Base-by-base conservation (phyloP, 441 rosid species). In the Croton setiger region DNA sequence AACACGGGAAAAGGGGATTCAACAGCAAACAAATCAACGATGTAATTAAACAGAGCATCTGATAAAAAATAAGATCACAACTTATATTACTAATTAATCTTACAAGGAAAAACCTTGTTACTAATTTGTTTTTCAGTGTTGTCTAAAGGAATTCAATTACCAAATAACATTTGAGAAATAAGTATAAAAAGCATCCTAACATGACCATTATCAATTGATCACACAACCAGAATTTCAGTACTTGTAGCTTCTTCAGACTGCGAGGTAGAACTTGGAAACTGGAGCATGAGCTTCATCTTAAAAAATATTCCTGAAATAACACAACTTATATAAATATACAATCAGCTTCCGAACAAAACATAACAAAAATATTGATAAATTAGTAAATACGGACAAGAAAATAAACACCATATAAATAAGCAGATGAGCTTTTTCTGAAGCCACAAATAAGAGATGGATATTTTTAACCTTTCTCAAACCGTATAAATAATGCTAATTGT, bases 301-400 rank as follows among this genome's bases (percentile, higher is more conserved):
- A 51, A 15, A 41, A 37, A 3, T 20, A 17, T 27, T 53, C 74
- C 74, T 72, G 74, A 41, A 23, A 63, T 18, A 23, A 69, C 20
- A 13, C 23, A 48, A 58, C n/a, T 14, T 2, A 1, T 27, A 27
- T 27, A 27, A 27, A 17, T 53, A 18, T 15, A 54, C 43, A 7
- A 58, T 63, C 39, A 45, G 39, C 18, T 4, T 14, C 3, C 3
- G 37, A 5, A 52, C 27, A 8, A 18, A 52, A 31, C 15, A 48
- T 47, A n/a, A 51, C 10, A 27, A 63, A 27, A 63, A 48, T 31
- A 63, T 15, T 39, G 43, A 9, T 5, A 39, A 39, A 39, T 7
- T 7, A 39, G 43, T 39, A 39, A 39, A 39, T 3, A 37, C 43
- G 2, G 2, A 37, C 43, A 37, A 37, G 31, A 37, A 37, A 37